Evolutionary conservation across 169 alveolate genomes (phyloP).

Genomic region (Eimeria acervulina): DNA sequence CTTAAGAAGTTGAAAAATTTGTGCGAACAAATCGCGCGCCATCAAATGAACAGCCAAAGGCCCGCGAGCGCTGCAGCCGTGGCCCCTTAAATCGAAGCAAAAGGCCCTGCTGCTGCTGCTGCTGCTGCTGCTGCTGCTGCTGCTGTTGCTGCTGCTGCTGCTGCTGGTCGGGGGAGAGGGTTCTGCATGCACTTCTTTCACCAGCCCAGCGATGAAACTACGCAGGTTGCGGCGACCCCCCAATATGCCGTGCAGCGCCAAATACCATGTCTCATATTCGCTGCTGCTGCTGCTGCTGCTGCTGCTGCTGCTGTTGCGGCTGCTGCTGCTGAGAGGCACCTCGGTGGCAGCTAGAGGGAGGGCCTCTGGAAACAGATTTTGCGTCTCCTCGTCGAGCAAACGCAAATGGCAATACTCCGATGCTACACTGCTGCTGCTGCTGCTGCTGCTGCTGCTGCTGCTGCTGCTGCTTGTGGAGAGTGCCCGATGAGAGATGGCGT

Average conservation of each 20-base stretch:
- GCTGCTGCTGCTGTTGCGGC: constrained; percentile 31
- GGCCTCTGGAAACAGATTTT: not conserved
- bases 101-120: not conserved
- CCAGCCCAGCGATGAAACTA: not conserved
- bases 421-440: too few species aligned
- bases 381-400: constrained; percentile 33
- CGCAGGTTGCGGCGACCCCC: constrained; percentile 51
- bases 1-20: not conserved
- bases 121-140: not conserved
- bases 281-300: not conserved
- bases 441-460: too few species aligned
- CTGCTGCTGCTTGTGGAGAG: not conserved
- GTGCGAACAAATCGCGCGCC: constrained; percentile 36
- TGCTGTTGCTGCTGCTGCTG: not conserved
- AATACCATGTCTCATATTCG: constrained; percentile 19
- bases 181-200: not conserved
- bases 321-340: constrained; percentile 42
- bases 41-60: not conserved
- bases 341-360: constrained; percentile 31
- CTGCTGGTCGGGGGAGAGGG: too few species aligned
- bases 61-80: constrained; percentile 55
- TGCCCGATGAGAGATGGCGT: not conserved
- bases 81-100: constrained; percentile 20
- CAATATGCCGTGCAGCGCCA: constrained; percentile 18
- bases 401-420: not conserved